Base-by-base conservation (phyloP, 352 stramenopile species). In the Phytophthora pseudosyringae region DNA sequence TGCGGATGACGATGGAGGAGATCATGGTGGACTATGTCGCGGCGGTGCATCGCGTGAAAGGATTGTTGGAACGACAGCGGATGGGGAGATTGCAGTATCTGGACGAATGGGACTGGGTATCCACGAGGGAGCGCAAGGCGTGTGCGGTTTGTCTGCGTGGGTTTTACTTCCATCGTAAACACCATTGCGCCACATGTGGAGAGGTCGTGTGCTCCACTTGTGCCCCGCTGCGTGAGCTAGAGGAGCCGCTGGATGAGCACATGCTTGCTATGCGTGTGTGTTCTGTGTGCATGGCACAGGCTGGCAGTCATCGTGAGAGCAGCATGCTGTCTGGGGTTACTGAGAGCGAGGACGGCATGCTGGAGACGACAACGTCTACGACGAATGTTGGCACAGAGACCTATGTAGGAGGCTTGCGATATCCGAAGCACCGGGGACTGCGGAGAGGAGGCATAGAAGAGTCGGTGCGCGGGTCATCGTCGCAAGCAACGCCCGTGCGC, bases 81-180 rank as follows among this genome's bases (percentile, higher is more conserved):
- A 82, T 95, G 71, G 80, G 87, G 21, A 70, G 71, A 39, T 55
- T 93, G 68, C 81, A 87, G 59, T 91, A 91, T 57, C 53, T 95
- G 48, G 81, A 93, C 46, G 78, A 91, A 55, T 95, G 81, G 81
- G 80, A 92, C 35, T 93, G 81, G 83, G 73, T 95, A 6, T 68
- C 82, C 4, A 77, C 80, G 9, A 71, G 81, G 21, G 84, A 93
- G 25, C 83, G 87, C 48, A 92, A 91, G 68, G 85, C 83, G 0
- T 95, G 87, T 52, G 83, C 83, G 1, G 85, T 95, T 43, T 95
- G 87, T 64, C 55, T 93, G 3, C 85, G 82, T 18, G 78, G 75
- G 0, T 95, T 95, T 54, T 88, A 89, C 49, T 91, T 93, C 52
- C 87, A 88, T 66, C 73, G 85, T 16, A 91, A 91, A 48, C 80